Evolutionary conservation across 1,139 yeast species (phyloP).

Genomic region (Saccharomycopsis crataegensis): DNA sequence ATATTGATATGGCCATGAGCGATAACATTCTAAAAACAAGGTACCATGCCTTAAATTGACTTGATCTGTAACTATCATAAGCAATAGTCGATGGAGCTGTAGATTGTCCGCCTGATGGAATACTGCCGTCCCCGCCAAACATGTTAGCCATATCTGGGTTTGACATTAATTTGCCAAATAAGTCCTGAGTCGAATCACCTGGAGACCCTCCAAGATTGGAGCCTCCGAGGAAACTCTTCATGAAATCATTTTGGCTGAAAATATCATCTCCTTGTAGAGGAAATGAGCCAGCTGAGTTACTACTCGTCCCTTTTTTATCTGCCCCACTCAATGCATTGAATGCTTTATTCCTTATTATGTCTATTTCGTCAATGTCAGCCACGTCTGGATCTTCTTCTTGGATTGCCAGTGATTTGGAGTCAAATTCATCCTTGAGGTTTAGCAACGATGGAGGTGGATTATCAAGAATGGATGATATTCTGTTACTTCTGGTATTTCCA

Average conservation of each 20-base stretch:
- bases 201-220: not conserved
- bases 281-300: no score
- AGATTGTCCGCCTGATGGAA: not conserved
- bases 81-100: not conserved
- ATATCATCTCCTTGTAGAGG: not conserved
- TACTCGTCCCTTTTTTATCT: no score
- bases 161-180: slow-evolving; percentile 10
- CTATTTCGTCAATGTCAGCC: not conserved
- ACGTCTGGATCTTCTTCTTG: slow-evolving; percentile 3
- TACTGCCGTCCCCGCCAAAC: not conserved
- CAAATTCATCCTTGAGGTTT: not conserved
- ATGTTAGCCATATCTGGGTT: slow-evolving; percentile 7
- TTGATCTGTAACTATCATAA: slow-evolving; percentile 8
- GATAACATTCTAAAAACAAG: slow-evolving; percentile 5
- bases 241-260: not conserved
- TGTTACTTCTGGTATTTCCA: slow-evolving; percentile 3
- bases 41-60: slow-evolving; percentile 15
- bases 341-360: not conserved
- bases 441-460: slow-evolving; percentile 6
- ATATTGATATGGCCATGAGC: slow-evolving; percentile 3
- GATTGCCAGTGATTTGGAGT: not conserved
- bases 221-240: not conserved
- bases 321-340: not conserved
- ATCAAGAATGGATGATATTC: slow-evolving; percentile 18
- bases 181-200: not conserved